Conservation (phyloP, 2,329 filamentous ascomycete genomes). For the Colletotrichum tropicicola region DNA sequence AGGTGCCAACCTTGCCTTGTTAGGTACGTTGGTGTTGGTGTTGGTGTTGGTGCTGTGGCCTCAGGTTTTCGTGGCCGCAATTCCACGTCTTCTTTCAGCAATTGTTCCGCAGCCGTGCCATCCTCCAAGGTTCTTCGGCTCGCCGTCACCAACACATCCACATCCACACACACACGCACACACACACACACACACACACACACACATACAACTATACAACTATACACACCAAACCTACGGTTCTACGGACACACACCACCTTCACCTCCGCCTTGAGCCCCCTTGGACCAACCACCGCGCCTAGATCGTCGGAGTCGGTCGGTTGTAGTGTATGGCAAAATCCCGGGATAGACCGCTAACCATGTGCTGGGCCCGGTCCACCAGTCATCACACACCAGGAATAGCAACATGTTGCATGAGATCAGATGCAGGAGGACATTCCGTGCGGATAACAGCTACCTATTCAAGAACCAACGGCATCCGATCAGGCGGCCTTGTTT, state of each 20-base stretch:
- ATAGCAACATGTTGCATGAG: conserved; percentile 24
- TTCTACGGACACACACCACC: background rate
- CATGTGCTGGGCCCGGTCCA: background rate
- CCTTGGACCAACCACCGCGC: background rate
- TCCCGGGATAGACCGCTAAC: conserved; percentile 6
- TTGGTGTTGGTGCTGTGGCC: background rate
- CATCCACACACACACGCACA: background rate
- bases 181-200: background rate
- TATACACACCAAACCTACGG: background rate
- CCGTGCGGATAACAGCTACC: conserved; percentile 7
- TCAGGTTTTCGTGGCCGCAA: too few relatives aligned
- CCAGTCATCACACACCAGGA: conserved; percentile 9
- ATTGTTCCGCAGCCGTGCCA: background rate
- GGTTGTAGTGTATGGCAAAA: background rate
- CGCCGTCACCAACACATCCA: background rate
- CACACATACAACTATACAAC: background rate
- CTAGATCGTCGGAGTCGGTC: background rate
- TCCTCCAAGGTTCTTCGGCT: background rate
- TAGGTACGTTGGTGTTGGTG: background rate
- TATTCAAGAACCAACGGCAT: conserved; percentile 21
- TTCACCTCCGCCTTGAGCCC: background rate
- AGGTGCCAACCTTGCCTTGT: too few relatives aligned
- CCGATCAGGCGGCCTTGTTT: conserved; percentile 4
- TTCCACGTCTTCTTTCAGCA: background rate
- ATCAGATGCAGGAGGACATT: conserved; percentile 4